phyloP scores from a whole-genome alignment of 2,329 filamentous ascomycete genomes.

The Trichoderma atroviride region DNA sequence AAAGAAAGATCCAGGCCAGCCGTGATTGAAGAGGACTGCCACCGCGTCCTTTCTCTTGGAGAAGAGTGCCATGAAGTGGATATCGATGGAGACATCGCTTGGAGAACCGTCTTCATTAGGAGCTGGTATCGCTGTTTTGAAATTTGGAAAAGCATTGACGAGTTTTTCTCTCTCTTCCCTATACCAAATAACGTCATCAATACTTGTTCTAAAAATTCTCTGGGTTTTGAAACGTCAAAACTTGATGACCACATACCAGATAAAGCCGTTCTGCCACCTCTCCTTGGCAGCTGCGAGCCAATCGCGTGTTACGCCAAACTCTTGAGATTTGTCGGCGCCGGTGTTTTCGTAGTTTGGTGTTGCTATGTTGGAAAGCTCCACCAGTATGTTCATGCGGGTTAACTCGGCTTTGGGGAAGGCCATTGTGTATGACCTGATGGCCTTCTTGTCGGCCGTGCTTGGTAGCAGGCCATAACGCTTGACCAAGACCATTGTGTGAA shows the following conservation, averaged over 20 bases:
- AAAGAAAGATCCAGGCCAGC: constrained; percentile 12
- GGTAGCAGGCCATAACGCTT: background rate
- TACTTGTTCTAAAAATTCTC: too few species aligned
- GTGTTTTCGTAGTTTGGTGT: constrained; percentile 5
- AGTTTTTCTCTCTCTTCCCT: constrained; percentile 2
- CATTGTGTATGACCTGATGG: background rate
- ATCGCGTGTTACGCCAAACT: background rate
- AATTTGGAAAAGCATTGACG: constrained; percentile 9
- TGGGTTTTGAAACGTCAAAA: background rate
- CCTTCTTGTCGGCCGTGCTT: background rate
- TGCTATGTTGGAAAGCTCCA: background rate
- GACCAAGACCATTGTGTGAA: background rate
- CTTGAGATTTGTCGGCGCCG: background rate
- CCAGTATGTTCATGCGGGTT: background rate
- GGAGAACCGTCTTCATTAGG: background rate
- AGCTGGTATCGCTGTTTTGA: background rate
- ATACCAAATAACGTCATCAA: background rate
- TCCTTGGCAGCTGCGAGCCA: constrained; percentile 9
- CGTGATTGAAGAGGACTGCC: background rate
- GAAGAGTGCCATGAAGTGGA: constrained; percentile 10
- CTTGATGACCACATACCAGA: background rate
- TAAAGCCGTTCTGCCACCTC: background rate
- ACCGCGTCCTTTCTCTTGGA: background rate
- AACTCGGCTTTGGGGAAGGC: background rate
- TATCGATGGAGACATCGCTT: background rate